Conservation (phyloP, 1,139 yeast genomes). For the Yamadazyma diospyri region DNA sequence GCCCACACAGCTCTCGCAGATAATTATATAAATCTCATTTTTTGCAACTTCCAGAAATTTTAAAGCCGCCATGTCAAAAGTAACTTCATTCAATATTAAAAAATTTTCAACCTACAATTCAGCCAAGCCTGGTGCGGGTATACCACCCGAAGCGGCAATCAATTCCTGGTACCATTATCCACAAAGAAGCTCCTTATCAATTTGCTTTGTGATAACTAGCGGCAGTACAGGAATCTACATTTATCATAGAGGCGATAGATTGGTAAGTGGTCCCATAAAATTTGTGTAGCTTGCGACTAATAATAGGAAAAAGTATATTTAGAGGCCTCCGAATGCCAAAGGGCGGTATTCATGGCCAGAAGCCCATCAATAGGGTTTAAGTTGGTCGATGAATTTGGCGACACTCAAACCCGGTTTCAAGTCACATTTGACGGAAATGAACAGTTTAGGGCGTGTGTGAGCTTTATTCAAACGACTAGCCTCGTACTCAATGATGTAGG, state of each 20-base stretch:
- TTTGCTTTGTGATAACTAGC: slow-evolving; percentile 9
- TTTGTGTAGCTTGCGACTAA: background rate
- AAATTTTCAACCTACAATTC: slow-evolving; percentile 13
- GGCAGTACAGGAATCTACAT: slow-evolving; percentile 10
- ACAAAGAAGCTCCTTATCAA: slow-evolving; percentile 11
- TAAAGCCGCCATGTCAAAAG: slow-evolving; percentile 10
- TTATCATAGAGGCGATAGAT: slow-evolving; percentile 13
- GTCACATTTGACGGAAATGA: slow-evolving; percentile 8
- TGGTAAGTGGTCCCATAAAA: slow-evolving; percentile 6
- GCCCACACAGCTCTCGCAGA: no score
- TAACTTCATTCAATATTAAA: slow-evolving; percentile 11
- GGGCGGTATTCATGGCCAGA: slow-evolving; percentile 7
- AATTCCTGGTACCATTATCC: slow-evolving; percentile 16
- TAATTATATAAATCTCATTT: no score
- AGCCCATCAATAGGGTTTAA: slow-evolving; percentile 16
- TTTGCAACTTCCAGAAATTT: slow-evolving; percentile 6
- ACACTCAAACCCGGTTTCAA: slow-evolving; percentile 14
- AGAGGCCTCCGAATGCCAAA: slow-evolving; percentile 1
- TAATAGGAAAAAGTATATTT: slow-evolving; percentile 3
- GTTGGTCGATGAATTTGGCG: slow-evolving; percentile 7
- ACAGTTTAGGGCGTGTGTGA: slow-evolving; percentile 3
- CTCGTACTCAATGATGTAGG: background rate
- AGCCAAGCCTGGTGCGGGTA: background rate
- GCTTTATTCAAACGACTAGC: background rate
- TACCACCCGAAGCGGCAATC: background rate